phyloP scores from a whole-genome alignment of 768 basidiomycete genomes.

The Tricholoma flavovirens region DNA sequence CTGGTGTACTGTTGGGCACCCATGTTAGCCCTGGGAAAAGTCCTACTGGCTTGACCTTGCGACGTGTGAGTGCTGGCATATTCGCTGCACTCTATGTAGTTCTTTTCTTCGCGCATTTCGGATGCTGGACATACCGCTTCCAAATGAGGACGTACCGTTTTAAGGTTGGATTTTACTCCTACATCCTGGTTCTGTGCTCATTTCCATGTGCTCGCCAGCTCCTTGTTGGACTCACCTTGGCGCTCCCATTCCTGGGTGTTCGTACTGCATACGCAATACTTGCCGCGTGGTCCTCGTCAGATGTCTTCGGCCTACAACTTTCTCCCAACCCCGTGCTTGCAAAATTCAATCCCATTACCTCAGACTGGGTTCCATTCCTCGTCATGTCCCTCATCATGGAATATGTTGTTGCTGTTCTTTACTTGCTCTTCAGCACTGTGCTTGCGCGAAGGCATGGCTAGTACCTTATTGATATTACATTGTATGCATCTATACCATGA shows the following conservation, averaged over 20 bases:
- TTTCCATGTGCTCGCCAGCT: conserved; percentile 33
- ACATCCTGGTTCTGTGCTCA: not conserved
- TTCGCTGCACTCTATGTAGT: conserved; percentile 37
- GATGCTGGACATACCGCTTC: conserved; percentile 41
- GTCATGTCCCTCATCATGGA: conserved; percentile 59
- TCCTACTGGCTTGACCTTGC: conserved; percentile 31
- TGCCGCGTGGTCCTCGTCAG: conserved; percentile 50
- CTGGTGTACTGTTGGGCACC: conserved; percentile 42
- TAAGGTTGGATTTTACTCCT: conserved; percentile 27
- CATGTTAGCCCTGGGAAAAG: conserved; percentile 27
- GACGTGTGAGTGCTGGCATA: conserved; percentile 37
- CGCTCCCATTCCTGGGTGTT: conserved; percentile 56
- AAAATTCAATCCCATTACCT: conserved; percentile 51
- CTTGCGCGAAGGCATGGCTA: conserved; percentile 28
- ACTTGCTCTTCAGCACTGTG: conserved; percentile 40
- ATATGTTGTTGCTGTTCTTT: conserved; percentile 44
- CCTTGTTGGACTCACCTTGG: conserved; percentile 45
- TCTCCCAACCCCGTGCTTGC: conserved; percentile 40
- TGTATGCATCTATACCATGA: not conserved
- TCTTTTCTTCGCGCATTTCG: conserved; percentile 34
- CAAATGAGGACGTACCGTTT: conserved; percentile 41
- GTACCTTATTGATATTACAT: not conserved
- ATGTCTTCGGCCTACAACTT: conserved; percentile 31
- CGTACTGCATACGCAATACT: conserved; percentile 55
- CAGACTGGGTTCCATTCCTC: conserved; percentile 54